Base-by-base conservation (phyloP, 2,329 filamentous ascomycete species). In the Fusarium sp. region DNA sequence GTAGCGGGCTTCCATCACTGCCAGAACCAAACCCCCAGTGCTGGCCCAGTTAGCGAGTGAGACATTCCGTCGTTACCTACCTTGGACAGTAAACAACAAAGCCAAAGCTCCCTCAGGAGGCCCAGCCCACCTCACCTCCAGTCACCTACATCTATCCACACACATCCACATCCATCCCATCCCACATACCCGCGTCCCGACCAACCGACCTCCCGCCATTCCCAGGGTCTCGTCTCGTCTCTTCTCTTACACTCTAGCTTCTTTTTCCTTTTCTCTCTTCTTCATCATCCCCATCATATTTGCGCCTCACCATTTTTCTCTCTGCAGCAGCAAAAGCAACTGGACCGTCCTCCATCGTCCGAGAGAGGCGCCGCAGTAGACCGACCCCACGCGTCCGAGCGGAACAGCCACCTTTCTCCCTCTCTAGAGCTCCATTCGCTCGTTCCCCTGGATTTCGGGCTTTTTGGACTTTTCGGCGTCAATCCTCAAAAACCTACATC, bases 331-430 rank as follows among this genome's bases (percentile, higher is more conserved):
- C 42, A 66, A 54, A 22, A 33, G 25, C 56, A 63, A 65, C 57
- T 63, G 38, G 13, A 33, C 33, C 33, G 33, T 31, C 25, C 50
- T 20, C 16, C 38, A 25, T 64, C 68, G 16, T 50, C 52, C 33
- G 47, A 59, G 60, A 63, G 65, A 70, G 62, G 45, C 69, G 68
- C 27, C 65, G 38, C 42, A 63, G 45, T 57, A 66, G 57, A 78
- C 76, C 76, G 60, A 78, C 76, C 76, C 76, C 74, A 78, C 76
- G 74, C 74, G 76, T 76, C 76, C 60, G 65, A 78, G 69, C 74
- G 73, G 69, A 68, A 74, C 66, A 78, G 72, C 76, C 76, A 77
- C 75, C 74, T 76, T 67, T 64, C 62, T 64, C 63, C 38, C 65
- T 66, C 36, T 52, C 67, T 56, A 63, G 68, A 75, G 68, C 73